A percentile compares a stretch with the other conserved stretches of the same genome.
Evolutionary conservation across 2,329 filamentous ascomycete genomes (phyloP).

Genomic region (Beauveria sp.): DNA sequence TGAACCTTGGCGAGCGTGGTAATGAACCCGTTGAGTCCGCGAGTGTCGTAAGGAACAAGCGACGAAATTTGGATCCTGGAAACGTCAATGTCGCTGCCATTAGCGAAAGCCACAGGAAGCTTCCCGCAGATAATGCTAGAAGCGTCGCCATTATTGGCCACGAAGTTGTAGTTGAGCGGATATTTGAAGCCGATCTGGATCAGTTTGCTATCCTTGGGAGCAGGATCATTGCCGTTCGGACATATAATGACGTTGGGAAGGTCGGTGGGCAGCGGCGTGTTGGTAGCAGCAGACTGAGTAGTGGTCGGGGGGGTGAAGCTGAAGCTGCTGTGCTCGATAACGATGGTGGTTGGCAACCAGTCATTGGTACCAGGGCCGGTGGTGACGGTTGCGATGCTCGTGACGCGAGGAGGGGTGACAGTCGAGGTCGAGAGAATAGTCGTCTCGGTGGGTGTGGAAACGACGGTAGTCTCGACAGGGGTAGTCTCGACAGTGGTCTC

Average conservation of each 20-base stretch:
- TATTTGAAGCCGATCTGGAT: conserved; percentile 82
- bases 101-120: conserved; percentile 62
- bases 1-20: conserved; percentile 65
- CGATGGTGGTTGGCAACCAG: conserved; percentile 54
- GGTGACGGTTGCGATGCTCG: conserved; percentile 34
- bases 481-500: neutral
- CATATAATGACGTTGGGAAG: conserved; percentile 73
- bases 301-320: conserved; percentile 26
- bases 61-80: conserved; percentile 58
- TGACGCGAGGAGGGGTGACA: conserved; percentile 20
- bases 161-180: conserved; percentile 76
- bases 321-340: conserved; percentile 41
- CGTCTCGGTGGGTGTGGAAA: conserved; percentile 12
- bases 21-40: conserved; percentile 57
- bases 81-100: conserved; percentile 50
- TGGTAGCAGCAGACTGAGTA: conserved; percentile 27
- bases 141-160: conserved; percentile 62
- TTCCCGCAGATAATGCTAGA: conserved; percentile 77
- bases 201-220: conserved; percentile 58
- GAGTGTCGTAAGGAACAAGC: conserved; percentile 71
- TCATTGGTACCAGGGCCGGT: conserved; percentile 36
- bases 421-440: neutral
- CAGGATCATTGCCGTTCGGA: conserved; percentile 41
- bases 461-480: neutral
- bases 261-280: conserved; percentile 52